Conservation (phyloP, 2,329 filamentous ascomycete genomes). For the Ceratocystis diversiconidia region DNA sequence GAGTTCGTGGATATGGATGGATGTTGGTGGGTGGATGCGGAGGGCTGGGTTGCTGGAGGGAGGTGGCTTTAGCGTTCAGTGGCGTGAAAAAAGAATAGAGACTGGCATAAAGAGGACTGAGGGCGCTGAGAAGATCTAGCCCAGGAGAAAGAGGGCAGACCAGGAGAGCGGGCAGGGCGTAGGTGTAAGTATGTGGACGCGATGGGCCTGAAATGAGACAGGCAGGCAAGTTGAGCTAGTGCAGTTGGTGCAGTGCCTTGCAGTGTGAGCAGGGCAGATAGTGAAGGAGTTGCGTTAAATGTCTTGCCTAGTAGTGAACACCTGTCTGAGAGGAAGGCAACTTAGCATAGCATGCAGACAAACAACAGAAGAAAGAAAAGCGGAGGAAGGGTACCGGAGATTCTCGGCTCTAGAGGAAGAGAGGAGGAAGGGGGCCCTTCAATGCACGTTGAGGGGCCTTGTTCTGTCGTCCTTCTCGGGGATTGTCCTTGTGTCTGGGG, state of each 20-base stretch:
- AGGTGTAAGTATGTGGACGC: not conserved
- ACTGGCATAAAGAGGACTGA: not conserved
- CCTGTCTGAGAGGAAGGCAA: not conserved
- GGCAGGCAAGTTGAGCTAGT: not conserved
- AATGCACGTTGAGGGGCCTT: too few species aligned
- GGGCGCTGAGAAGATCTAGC: not conserved
- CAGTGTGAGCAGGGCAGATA: not conserved
- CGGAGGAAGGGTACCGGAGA: not conserved
- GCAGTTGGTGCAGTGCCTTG: not conserved
- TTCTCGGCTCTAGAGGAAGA: not conserved
- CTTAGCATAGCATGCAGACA: too few species aligned
- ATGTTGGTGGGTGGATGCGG: not conserved
- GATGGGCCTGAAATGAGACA: not conserved
- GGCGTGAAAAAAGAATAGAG: not conserved
- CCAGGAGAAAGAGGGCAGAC: not conserved
- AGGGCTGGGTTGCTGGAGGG: conserved; percentile 2
- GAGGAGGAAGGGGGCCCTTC: not conserved
- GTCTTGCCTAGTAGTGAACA: not conserved
- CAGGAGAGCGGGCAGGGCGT: not conserved
- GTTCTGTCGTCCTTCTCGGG: too few species aligned
- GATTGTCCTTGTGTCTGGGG: too few species aligned
- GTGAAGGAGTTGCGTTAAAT: not conserved
- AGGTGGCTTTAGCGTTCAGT: conserved; percentile 7
- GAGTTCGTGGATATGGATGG: not conserved
- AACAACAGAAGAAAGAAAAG: not conserved